Evolutionary conservation across 2,329 filamentous ascomycete species (phyloP), one percentile per base, ranked within the genome.

Genomic region (Capronia coronata): DNA sequence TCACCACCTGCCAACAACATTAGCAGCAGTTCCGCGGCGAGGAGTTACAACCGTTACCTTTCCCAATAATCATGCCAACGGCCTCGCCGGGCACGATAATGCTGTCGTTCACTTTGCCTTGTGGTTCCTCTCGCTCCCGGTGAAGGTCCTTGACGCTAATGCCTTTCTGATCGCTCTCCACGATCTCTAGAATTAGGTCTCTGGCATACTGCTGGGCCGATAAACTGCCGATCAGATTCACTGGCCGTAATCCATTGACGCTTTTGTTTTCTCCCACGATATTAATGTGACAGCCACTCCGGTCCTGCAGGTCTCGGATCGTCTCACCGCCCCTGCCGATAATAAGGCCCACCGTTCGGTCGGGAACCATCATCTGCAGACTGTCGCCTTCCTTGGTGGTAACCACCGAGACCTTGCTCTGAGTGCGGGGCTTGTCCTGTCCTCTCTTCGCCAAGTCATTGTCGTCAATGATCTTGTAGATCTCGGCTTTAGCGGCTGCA

Each of bases 41-140:
- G 42, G 42, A 11, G 9, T 19, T n/a, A 2, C 18, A 9, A 18
- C 23, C 56, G 38, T 55, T 37, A 75, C 75, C 86, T 74, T 94
- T 94, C 57, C 90, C 89, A 54, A 95, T 95, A 58, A 95, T 94
- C 89, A 95, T 95, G 53, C 89, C 89, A 47, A 95, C 89, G 4
- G 89, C 86, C 65, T 95, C 89, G 18, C 88, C 91, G 10, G 89
- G 89, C 8, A 95, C 88, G 59, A 81, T 83, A 55, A 95, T 87
- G 34, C 81, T 83, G 63, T 95, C 87, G 62, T 84, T 89, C 61
- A 86, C 77, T 71, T 90, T 91, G 27, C 56, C 61, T 22, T 61
- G 59, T 11, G 61, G 51, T 43, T 62, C 56, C 29, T 64, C 75
- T 53, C 78, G 78, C 60, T 55, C 59, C 61, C 65, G 42, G 60